Evolutionary conservation across 441 rosid species (phyloP).

Genomic region (Gossypium laxum): DNA sequence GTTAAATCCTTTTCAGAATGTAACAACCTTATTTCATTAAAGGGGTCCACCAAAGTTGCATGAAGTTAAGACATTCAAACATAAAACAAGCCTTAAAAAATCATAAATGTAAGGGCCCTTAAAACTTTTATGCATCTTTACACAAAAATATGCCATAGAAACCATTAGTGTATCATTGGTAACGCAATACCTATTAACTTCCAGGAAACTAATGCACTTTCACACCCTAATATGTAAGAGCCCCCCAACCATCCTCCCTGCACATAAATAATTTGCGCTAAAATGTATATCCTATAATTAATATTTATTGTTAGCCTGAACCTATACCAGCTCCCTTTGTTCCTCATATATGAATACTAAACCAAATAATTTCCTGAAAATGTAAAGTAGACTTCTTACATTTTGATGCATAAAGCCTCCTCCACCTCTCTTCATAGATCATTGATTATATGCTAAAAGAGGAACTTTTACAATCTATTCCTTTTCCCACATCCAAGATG

Average conservation of each 20-base stretch:
- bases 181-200: not conserved
- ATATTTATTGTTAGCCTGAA: not conserved
- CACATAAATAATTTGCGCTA: not conserved
- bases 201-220: not conserved
- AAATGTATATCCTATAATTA: not conserved
- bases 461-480: not conserved
- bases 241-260: not conserved
- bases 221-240: not conserved
- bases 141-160: not conserved
- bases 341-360: not conserved
- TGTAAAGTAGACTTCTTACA: not conserved
- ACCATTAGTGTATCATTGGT: not conserved
- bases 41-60: not conserved
- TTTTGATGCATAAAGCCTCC: not conserved
- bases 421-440: not conserved
- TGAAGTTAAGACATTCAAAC: not conserved
- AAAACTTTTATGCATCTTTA: not conserved
- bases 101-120: not conserved
- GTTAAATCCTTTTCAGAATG: not conserved
- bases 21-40: not conserved
- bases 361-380: not conserved
- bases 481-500: not conserved
- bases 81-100: not conserved
- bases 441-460: not conserved
- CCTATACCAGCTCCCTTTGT: not conserved